phyloP scores from a whole-genome alignment of 441 rosid species.

The Breynia disticha region DNA sequence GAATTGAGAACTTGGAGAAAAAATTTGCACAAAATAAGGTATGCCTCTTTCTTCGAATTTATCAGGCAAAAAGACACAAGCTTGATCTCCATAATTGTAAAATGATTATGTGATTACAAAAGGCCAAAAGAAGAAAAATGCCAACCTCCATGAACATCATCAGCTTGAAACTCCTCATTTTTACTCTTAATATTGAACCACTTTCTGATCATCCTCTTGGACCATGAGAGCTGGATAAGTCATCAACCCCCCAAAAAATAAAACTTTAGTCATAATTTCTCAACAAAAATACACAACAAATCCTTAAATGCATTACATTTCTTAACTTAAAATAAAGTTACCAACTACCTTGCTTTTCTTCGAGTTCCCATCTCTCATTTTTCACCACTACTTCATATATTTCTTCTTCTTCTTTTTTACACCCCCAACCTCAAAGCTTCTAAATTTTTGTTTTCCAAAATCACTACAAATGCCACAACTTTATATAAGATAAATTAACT shows the following conservation, averaged over 20 bases:
- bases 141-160: conserved; percentile 56
- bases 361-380: conserved; percentile 70
- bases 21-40: conserved; percentile 6
- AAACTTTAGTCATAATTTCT: conserved; percentile 4
- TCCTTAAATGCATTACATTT: neutral
- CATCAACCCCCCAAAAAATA: conserved; percentile 15
- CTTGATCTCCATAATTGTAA: too few relatives aligned
- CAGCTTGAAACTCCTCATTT: conserved; percentile 82
- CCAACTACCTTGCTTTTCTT: conserved; percentile 64
- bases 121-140: conserved; percentile 8
- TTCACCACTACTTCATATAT: conserved; percentile 40
- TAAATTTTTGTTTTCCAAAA: conserved; percentile 10
- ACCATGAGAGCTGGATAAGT: conserved; percentile 97
- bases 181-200: conserved; percentile 88
- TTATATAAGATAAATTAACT: neutral
- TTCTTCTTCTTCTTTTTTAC: conserved; percentile 14
- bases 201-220: conserved; percentile 88
- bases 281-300: conserved; percentile 7
- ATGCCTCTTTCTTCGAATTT: neutral
- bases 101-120: neutral
- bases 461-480: conserved; percentile 14
- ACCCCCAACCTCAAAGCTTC: conserved; percentile 16
- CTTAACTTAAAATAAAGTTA: conserved; percentile 2
- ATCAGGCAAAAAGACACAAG: neutral
- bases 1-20: conserved; percentile 10